These are phyloP conservation scores for Physcomitrium patens DNA, from an alignment of 225 moss, liverwort and hornwort genomes.

Conservation along the genomic window DNA sequence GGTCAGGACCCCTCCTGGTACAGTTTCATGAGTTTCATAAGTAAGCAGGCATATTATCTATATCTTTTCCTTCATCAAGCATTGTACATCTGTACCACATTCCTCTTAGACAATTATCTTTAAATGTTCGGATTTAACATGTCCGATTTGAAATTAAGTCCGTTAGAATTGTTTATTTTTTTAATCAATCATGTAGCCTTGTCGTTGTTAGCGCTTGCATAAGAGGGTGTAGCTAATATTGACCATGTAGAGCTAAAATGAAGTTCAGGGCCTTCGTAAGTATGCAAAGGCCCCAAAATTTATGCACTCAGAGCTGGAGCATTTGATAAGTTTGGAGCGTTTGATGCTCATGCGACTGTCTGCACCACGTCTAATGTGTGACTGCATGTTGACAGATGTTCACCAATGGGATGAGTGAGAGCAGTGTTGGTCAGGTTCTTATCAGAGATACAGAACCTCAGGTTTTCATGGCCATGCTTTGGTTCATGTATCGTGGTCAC, in stretches of 20 bases:
- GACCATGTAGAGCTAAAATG: background rate
- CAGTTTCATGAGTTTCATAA: background rate
- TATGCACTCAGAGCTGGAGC: background rate
- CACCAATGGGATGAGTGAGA: slow-evolving; percentile 97
- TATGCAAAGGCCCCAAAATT: background rate
- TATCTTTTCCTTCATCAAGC: background rate
- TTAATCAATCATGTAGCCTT: background rate
- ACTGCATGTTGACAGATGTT: slow-evolving; percentile 75
- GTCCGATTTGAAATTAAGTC: background rate
- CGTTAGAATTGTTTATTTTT: background rate
- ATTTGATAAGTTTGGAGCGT: background rate
- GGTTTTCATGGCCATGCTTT: slow-evolving; percentile 82
- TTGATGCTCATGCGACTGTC: slow-evolving; percentile 1
- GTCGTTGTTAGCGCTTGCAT: background rate
- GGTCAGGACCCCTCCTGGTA: slow-evolving; percentile 41
- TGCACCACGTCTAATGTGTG: slow-evolving; percentile 6
- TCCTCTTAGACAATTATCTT: background rate
- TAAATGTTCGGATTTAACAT: background rate
- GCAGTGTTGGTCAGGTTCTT: slow-evolving; percentile 60
- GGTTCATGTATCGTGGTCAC: slow-evolving; percentile 83
- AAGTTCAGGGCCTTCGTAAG: background rate
- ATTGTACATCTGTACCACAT: background rate
- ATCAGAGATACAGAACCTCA: slow-evolving; percentile 70
- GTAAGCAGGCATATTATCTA: background rate
- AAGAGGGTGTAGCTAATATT: background rate